Conservation (phyloP, 768 basidiomycete species). For the Auriscalpium vulgare region DNA sequence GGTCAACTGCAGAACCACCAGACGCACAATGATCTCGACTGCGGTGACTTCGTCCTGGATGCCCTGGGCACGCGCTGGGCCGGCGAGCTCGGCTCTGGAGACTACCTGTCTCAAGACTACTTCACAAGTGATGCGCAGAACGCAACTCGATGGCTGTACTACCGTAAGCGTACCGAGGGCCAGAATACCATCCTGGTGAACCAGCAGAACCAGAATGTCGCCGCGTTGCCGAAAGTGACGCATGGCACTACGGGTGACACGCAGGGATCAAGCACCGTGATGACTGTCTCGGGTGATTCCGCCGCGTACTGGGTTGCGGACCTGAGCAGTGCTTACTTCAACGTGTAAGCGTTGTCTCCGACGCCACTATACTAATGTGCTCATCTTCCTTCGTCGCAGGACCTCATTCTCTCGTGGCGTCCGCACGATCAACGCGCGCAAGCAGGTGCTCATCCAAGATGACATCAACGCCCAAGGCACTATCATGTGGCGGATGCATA, state of each 20-base stretch:
- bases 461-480: conserved; percentile 58
- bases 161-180: conserved; percentile 93
- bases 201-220: conserved; percentile 73
- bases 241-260: conserved; percentile 42
- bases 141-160: conserved; percentile 80
- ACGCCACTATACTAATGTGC: conserved; percentile 9
- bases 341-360: conserved; percentile 40
- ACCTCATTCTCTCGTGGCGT: conserved; percentile 78
- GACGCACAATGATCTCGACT: conserved; percentile 92
- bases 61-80: conserved; percentile 91
- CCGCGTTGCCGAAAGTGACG: conserved; percentile 49
- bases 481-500: conserved; percentile 91
- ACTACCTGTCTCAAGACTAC: conserved; percentile 74
- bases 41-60: conserved; percentile 92
- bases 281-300: conserved; percentile 51
- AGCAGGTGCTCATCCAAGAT: conserved; percentile 89
- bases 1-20: conserved; percentile 77
- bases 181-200: conserved; percentile 89
- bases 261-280: conserved; percentile 84
- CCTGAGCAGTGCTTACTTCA: conserved; percentile 67
- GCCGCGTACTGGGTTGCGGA: conserved; percentile 80
- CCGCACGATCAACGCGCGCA: conserved; percentile 72
- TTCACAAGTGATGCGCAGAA: conserved; percentile 69
- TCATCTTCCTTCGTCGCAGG: conserved; percentile 25
- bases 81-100: conserved; percentile 85